Conservation (phyloP, 176 grass and related monocot species). For the Oryza longistaminata region DNA sequence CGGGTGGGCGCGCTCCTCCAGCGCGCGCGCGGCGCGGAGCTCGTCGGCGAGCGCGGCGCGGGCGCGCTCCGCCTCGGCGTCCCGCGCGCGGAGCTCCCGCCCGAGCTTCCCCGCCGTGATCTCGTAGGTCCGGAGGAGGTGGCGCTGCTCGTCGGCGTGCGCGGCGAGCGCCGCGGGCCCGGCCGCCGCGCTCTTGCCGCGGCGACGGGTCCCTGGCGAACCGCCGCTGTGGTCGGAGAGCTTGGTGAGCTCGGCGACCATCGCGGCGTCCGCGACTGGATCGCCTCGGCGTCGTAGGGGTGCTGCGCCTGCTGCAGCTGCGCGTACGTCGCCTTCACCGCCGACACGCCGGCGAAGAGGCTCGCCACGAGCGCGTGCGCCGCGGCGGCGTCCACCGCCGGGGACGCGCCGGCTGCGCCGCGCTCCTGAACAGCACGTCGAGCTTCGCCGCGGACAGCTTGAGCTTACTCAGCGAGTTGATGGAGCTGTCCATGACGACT, state of each 20-base stretch:
- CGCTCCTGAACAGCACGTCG: constrained; percentile 38
- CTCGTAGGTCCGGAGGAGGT: constrained; percentile 67
- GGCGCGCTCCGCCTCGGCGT: constrained; percentile 45
- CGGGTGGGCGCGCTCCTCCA: constrained; percentile 53
- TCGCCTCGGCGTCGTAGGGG: constrained; percentile 65
- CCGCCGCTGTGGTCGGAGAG: constrained; percentile 60
- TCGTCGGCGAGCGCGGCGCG: constrained; percentile 32
- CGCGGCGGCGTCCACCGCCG: not conserved
- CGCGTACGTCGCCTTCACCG: constrained; percentile 87
- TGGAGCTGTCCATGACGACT: constrained; percentile 51
- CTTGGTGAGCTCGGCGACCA: constrained; percentile 71
- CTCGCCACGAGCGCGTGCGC: constrained; percentile 55
- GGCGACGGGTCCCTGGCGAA: constrained; percentile 26
- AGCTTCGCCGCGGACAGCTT: constrained; percentile 62
- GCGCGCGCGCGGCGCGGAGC: constrained; percentile 21
- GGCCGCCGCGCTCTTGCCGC: not conserved
- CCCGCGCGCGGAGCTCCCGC: constrained; percentile 56
- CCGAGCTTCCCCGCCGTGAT: constrained; percentile 68
- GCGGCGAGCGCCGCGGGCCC: not conserved
- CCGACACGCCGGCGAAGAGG: constrained; percentile 69
- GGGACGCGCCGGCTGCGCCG: not conserved
- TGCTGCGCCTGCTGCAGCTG: constrained; percentile 77
- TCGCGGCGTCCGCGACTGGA: constrained; percentile 57
- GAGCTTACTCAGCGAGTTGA: constrained; percentile 60
- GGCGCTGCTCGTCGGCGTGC: constrained; percentile 45